Base-by-base conservation (phyloP, 768 basidiomycete species). In the Lyophyllum shimeji region DNA sequence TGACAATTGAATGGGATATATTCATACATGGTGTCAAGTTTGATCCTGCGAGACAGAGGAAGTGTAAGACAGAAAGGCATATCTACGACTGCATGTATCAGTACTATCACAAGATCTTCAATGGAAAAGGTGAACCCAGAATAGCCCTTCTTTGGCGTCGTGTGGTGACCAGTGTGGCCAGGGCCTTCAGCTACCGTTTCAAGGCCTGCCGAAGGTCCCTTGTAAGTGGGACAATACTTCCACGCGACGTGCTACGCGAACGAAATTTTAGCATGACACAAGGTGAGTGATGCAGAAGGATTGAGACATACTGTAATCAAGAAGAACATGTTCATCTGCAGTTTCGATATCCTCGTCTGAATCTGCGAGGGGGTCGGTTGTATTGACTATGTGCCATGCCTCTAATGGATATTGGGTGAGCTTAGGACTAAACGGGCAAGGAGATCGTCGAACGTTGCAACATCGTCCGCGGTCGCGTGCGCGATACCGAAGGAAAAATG, bases 311-410 rank as follows among this genome's bases (percentile, higher is more conserved):
- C 89, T 75, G 63, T 90, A 90, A 61, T 92, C 89, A 47, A 77
- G 65, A 42, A 81, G 78, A 45, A 80, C 74, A 60, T 87, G 74
- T 54, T 88, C 83, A 56, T 90, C 86, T 52, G 77, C 74, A 53
- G 76, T 50, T 25, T 63, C 63, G 29, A 61, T 69, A 63, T 92
- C 90, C 37, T 87, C 86, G 60, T 91, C 89, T 12, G 89, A 90
- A 71, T 89, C 87, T 12, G 71, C 74, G 15, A 90, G 72, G 15
- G 89, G 86, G 64, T 91, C 88, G 33, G 77, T 76, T 24, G 79
- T 81, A 37, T 77, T 77, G 25, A 84, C 78, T 29, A 82, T 71
- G 62, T 86, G 83, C 88, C 87, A 91, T 7, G 89, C 88, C 55
- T 91, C 90, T 92, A 71, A 20, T 55, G 52, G 45, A 58, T 49